phyloP scores from a whole-genome alignment of 257 asterid genomes.

The Solanum bulbocastanum region DNA sequence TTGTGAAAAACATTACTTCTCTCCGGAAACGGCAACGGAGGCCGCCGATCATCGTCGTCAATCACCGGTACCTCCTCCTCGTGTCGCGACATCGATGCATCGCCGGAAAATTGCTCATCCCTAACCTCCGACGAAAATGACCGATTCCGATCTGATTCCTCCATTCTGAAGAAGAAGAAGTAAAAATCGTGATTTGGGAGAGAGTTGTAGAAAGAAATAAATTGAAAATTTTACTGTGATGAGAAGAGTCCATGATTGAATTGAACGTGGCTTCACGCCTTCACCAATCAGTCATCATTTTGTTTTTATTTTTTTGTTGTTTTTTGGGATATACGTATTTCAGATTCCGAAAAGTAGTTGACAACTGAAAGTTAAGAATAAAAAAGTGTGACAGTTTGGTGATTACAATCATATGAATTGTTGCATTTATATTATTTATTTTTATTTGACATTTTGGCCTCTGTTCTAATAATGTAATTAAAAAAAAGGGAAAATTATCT shows the following conservation, averaged over 20 bases:
- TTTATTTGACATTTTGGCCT: no score
- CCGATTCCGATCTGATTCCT: background rate
- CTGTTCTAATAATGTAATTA: no score
- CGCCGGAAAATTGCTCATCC: background rate
- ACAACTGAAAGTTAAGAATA: background rate
- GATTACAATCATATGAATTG: background rate
- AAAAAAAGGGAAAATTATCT: no score
- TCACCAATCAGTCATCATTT: background rate
- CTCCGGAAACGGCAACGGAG: conserved; percentile 56
- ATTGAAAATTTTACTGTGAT: background rate
- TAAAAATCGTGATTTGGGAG: background rate
- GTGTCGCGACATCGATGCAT: background rate
- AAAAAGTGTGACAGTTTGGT: background rate
- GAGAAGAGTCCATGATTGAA: background rate
- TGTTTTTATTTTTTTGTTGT: background rate
- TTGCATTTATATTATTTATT: no score
- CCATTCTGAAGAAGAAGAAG: background rate
- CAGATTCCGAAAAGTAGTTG: background rate
- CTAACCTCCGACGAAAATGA: background rate
- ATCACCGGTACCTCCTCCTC: background rate
- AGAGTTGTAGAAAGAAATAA: background rate
- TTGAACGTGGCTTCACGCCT: background rate
- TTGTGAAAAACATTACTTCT: background rate
- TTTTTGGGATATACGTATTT: background rate
- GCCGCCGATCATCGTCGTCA: conserved; percentile 15